Evolutionary conservation across 75 land plant genomes (phyloP).

Genomic region (Gnetum montanum): DNA sequence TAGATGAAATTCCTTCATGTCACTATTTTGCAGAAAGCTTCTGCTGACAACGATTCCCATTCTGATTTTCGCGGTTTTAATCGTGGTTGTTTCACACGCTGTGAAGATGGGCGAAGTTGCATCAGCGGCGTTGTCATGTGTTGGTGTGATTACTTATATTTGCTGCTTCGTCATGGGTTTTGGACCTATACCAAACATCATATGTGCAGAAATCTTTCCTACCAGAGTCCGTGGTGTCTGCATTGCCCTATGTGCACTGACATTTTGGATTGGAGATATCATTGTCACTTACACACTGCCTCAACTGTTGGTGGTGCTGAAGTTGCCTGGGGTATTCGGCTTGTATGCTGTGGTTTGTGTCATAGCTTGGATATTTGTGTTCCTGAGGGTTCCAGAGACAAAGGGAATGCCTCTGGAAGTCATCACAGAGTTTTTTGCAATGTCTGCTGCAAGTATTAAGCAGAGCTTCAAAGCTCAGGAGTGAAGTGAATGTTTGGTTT

Average conservation of each 20-base stretch:
- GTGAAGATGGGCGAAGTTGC: slow-evolving; percentile 28
- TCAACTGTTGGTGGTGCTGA: slow-evolving; percentile 40
- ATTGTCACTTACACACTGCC: slow-evolving; percentile 79
- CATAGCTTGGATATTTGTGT: slow-evolving; percentile 80
- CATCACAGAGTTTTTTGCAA: slow-evolving; percentile 82
- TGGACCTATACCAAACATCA: slow-evolving; percentile 88
- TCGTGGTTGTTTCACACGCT: slow-evolving; percentile 39
- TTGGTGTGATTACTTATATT: slow-evolving; percentile 59
- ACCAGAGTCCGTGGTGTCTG: slow-evolving; percentile 86
- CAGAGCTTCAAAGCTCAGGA: not conserved
- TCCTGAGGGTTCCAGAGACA: slow-evolving; percentile 84
- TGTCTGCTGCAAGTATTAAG: slow-evolving; percentile 11
- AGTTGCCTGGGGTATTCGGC: slow-evolving; percentile 62
- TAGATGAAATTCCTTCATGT: too few species aligned
- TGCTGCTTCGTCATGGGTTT: slow-evolving; percentile 83
- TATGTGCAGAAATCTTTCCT: slow-evolving; percentile 92
- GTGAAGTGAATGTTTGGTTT: not conserved
- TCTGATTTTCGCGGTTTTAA: slow-evolving; percentile 38
- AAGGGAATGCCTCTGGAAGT: slow-evolving; percentile 97
- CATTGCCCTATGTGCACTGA: slow-evolving; percentile 68
- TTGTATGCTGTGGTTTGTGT: slow-evolving; percentile 60
- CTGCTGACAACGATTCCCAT: slow-evolving; percentile 69
- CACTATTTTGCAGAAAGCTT: slow-evolving; percentile 54
- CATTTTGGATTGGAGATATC: slow-evolving; percentile 79
- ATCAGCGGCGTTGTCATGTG: slow-evolving; percentile 57